Base-by-base conservation (phyloP, 2,329 filamentous ascomycete genomes). In the Monosporascus sp. region DNA sequence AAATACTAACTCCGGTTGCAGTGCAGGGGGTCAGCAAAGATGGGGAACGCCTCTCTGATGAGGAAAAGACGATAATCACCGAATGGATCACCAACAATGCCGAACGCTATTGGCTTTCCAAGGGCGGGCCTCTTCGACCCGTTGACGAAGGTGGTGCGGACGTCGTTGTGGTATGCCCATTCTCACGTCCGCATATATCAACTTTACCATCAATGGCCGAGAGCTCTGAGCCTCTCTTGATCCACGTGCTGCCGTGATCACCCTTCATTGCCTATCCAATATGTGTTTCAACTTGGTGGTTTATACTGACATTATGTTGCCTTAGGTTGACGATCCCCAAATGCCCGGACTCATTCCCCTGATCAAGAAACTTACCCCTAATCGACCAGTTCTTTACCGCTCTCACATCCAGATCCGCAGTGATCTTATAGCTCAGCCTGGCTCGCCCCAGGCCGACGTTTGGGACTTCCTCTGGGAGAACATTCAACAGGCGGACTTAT, bases 391-490 rank as follows among this genome's bases (percentile, higher is more conserved):
- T 22, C 81, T 93, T 41, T 94, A 89, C 71, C 82, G 89, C 54
- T 90, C 86, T 47, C 89, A 94, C 67, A 94, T 94, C 52, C 88
- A 94, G 68, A 85, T 94, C 53, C 83, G 89, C 52, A 84, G 83
- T 56, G 89, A 94, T 63, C 77, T 93, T 14, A 80, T 86, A 6
- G 79, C 81, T 48, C 72, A 79, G 47, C 67, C 79, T 1, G 84
- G 80, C 1, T 84, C 82, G 2, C 85, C 88, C 0, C 88, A 91
- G 59, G 80, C 80, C 5, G 84, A 89, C 56, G 83, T 88, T 14
- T 94, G 89, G 89, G 73, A 80, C 31, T 90, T 84, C 72, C 72
- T 94, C 8, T 93, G 87, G 87, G 73, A 81, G 48, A 81, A 83
- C 56, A 88, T 90, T 61, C 78, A 86, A 63, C 70, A 79, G 2